Conservation (phyloP, 768 basidiomycete genomes). For the Hygrocybe punicea region DNA sequence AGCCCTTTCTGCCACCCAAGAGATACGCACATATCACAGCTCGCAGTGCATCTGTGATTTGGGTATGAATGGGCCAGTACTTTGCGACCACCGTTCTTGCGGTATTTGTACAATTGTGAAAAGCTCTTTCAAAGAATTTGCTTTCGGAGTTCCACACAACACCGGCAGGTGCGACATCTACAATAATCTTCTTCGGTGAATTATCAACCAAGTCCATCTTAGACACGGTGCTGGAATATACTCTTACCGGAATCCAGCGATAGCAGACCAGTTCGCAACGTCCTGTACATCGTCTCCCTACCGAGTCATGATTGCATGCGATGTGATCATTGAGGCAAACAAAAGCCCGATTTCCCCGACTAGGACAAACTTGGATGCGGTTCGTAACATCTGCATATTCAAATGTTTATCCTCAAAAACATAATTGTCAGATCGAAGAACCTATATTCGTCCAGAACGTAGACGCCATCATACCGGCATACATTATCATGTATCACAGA, state of each 20-base stretch:
- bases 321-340: slow-evolving; percentile 44
- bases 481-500: slow-evolving; percentile 56
- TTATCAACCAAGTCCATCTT: slow-evolving; percentile 7
- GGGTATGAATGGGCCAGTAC: slow-evolving; percentile 47
- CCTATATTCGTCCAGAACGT: slow-evolving; percentile 51
- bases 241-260: slow-evolving; percentile 55
- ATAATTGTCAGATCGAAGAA: slow-evolving; percentile 36
- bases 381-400: slow-evolving; percentile 27
- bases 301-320: slow-evolving; percentile 62
- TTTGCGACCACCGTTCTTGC: slow-evolving; percentile 61
- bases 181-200: background rate
- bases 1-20: slow-evolving; percentile 24
- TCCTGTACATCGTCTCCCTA: slow-evolving; percentile 66
- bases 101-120: slow-evolving; percentile 61
- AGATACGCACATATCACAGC: slow-evolving; percentile 60
- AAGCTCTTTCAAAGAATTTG: slow-evolving; percentile 54
- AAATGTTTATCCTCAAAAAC: background rate
- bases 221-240: slow-evolving; percentile 66
- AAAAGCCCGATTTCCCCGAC: slow-evolving; percentile 17
- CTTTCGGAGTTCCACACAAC: slow-evolving; percentile 52
- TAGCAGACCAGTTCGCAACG: slow-evolving; percentile 59
- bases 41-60: slow-evolving; percentile 68
- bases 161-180: slow-evolving; percentile 47
- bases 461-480: slow-evolving; percentile 57
- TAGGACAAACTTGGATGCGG: slow-evolving; percentile 7